These are phyloP conservation scores for Arxiozyma slooffiae DNA, from an alignment of 1,139 yeast genomes.

Conservation along the genomic window DNA sequence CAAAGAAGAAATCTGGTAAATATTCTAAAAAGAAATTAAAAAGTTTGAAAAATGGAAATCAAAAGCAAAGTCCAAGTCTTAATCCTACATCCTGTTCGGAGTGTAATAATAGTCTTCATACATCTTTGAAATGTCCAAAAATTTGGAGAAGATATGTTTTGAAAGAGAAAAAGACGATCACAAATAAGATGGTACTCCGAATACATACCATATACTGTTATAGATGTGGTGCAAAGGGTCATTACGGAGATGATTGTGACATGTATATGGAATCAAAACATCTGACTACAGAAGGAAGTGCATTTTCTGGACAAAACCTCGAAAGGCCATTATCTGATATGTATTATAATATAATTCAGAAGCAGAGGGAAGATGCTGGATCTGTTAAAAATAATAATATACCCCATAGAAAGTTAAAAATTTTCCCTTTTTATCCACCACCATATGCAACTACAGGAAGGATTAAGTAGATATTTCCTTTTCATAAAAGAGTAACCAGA, in stretches of 20 bases:
- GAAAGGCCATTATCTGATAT: conserved; percentile 45
- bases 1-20: not conserved
- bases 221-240: conserved; percentile 68
- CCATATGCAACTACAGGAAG: conserved; percentile 8
- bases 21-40: not conserved
- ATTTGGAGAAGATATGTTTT: conserved; percentile 74
- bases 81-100: conserved; percentile 4
- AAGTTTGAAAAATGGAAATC: not conserved
- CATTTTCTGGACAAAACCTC: conserved; percentile 65
- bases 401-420: conserved; percentile 4
- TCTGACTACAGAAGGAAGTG: conserved; percentile 49
- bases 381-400: conserved; percentile 1
- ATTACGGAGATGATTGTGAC: conserved; percentile 80
- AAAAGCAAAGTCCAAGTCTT: not conserved
- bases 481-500: not conserved
- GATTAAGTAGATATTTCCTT: not conserved
- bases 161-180: conserved; percentile 20
- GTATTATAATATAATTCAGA: conserved; percentile 37
- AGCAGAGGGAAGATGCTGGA: conserved; percentile 7
- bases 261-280: conserved; percentile 38
- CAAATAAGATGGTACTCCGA: conserved; percentile 29
- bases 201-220: conserved; percentile 51
- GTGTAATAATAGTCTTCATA: conserved; percentile 62
- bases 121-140: conserved; percentile 65
- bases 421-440: conserved; percentile 11